Evolutionary conservation across 805 yeast species (phyloP).

Genomic region (Saccharomycopsis olivae): DNA sequence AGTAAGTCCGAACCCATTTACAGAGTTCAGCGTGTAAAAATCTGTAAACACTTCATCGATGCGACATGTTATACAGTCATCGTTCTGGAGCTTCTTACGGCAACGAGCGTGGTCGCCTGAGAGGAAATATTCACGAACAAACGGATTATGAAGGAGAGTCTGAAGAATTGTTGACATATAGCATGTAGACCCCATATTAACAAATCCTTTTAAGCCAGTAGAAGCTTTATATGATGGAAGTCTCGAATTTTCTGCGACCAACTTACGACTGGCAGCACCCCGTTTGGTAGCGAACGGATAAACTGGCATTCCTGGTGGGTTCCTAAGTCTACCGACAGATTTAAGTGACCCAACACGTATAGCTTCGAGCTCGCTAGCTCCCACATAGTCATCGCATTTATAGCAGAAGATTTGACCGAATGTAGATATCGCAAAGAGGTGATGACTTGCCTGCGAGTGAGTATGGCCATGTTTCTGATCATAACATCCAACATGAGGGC

Average conservation of each 20-base stretch:
- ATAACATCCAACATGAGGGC: conserved; percentile 69
- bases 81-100: conserved; percentile 23
- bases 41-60: conserved; percentile 68
- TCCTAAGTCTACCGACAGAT: conserved; percentile 13
- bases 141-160: conserved; percentile 82
- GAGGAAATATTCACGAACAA: conserved; percentile 67
- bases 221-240: conserved; percentile 44
- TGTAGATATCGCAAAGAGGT: conserved; percentile 50
- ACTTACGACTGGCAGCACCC: conserved; percentile 18
- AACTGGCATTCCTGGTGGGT: conserved; percentile 25
- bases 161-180: conserved; percentile 93
- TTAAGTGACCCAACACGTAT: conserved; percentile 30
- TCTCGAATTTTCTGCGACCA: conserved; percentile 26
- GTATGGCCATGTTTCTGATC: conserved; percentile 33
- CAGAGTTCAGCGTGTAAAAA: conserved; percentile 53
- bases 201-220: conserved; percentile 79
- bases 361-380: conserved; percentile 48
- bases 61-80: conserved; percentile 70
- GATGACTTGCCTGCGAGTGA: conserved; percentile 40
- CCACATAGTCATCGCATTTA: conserved; percentile 63
- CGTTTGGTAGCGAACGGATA: conserved; percentile 23
- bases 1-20: conserved; percentile 72
- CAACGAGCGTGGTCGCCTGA: conserved; percentile 62
- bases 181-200: conserved; percentile 95
- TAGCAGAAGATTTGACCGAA: conserved; percentile 70